Evolutionary conservation across 495 filamentous ascomycete species (phyloP).

Genomic region (Penicillium chermesinum): DNA sequence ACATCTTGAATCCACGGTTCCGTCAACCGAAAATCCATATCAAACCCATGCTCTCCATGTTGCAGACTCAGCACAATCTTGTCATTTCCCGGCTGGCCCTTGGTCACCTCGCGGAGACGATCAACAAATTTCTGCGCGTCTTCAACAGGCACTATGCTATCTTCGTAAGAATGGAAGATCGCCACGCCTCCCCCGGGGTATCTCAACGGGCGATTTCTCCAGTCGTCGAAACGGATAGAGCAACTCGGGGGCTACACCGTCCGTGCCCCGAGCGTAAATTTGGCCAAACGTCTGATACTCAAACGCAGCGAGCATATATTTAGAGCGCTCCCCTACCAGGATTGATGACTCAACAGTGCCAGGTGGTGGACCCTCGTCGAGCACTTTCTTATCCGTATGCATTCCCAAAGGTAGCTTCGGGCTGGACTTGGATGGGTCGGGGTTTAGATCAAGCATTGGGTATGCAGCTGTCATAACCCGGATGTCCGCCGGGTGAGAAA

Average conservation of each 20-base stretch:
- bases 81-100: conserved; percentile 10
- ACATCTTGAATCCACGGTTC: conserved; percentile 20
- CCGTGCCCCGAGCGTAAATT: conserved; percentile 17
- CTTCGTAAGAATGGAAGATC: background rate
- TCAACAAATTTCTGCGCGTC: conserved; percentile 22
- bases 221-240: background rate
- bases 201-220: background rate
- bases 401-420: background rate
- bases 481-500: conserved; percentile 3
- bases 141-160: conserved; percentile 15
- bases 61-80: conserved; percentile 18
- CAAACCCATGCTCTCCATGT: conserved; percentile 30
- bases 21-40: conserved; percentile 8
- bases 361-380: background rate
- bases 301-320: conserved; percentile 15
- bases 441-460: background rate
- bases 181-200: background rate
- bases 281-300: conserved; percentile 9
- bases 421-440: background rate
- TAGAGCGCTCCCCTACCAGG: conserved; percentile 1
- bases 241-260: conserved; percentile 13
- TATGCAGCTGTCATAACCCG: background rate
- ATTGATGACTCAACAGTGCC: conserved; percentile 5
- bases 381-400: background rate
- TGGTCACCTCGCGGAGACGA: conserved; percentile 14